phyloP scores from a whole-genome alignment of 352 stramenopile species.

The Pythium coloratum region DNA sequence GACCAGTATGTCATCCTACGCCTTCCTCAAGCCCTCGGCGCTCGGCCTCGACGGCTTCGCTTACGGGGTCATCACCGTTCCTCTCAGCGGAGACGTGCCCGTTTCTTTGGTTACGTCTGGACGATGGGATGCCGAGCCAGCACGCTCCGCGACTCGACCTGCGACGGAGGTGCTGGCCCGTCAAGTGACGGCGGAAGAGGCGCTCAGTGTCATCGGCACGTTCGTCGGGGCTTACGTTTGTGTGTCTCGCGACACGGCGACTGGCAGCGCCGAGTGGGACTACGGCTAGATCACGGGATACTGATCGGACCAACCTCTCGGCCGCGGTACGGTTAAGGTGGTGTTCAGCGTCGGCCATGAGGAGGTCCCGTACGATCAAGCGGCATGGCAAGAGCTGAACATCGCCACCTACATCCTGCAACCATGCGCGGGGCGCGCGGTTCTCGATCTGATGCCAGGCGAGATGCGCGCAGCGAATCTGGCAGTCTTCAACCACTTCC shows the following conservation, averaged over 20 bases:
- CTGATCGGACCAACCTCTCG: neutral
- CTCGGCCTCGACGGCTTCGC: too few species aligned
- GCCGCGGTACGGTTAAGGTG: neutral
- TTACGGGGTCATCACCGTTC: too few species aligned
- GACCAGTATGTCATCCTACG: neutral
- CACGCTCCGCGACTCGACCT: neutral
- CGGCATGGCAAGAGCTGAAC: neutral
- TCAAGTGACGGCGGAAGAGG: neutral
- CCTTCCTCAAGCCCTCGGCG: neutral
- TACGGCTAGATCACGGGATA: neutral
- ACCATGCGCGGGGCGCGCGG: too few species aligned
- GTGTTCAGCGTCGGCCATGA: neutral
- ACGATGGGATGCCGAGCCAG: neutral
- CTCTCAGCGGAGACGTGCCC: too few species aligned
- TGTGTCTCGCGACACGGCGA: neutral
- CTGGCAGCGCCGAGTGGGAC: neutral
- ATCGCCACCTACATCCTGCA: neutral
- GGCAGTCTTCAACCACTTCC: too few species aligned
- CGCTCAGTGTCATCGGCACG: neutral
- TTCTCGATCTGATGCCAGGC: too few species aligned
- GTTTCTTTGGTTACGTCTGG: too few species aligned
- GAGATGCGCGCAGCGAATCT: too few species aligned
- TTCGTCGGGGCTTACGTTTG: neutral
- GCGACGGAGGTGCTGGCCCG: neutral
- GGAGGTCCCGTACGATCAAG: neutral